Base-by-base conservation (phyloP, 164 flowering plant genomes). In the Annona cherimola region DNA sequence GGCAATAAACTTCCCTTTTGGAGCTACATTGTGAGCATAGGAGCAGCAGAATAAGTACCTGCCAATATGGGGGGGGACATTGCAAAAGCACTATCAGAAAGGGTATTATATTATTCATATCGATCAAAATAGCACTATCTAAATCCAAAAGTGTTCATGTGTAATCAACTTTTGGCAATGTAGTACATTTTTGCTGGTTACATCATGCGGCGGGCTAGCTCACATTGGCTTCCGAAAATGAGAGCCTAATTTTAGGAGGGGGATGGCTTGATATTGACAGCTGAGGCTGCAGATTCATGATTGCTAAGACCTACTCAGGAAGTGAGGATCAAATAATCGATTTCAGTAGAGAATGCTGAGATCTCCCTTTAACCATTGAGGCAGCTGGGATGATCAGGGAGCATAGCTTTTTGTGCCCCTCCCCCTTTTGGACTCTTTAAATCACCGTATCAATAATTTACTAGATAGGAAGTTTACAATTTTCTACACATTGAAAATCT, bases 31-130 rank as follows among this genome's bases (percentile, higher is more conserved):
- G 81, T 95, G 99, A 70, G 99, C 75, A 79, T 91, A 91, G 0
- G 99, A 95, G 80, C 96, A 93, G 74, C 99, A 95, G 75, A 95
- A 95, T 69, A 95, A 76, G 81, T 95, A 93, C 99, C 98, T 95
- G 82, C 42, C 71, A 42, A 20, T 42, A 73, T 26, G 35, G 45
- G 6, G 45, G 6, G 44, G 42, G 16, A 68, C 45, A 46, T 55
- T 42, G 12, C 55, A 16, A 20, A 19, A 61, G 6, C 42, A 50
- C n/a, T 46, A 9, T 59, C 14, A 50, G 14, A 9, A 50, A 14
- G 14, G 55, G 57, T 50, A 16, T 50, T 50, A 50, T 50, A 16
- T 8, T 50, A 16, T 16, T 50, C 12, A 16, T 26, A 7, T 50
- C 57, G 0, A 50, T 50, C 9, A 16, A 50, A 50, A 2, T 50